Evolutionary conservation across 2,329 filamentous ascomycete species (phyloP).

Genomic region (Eutypella sp.): DNA sequence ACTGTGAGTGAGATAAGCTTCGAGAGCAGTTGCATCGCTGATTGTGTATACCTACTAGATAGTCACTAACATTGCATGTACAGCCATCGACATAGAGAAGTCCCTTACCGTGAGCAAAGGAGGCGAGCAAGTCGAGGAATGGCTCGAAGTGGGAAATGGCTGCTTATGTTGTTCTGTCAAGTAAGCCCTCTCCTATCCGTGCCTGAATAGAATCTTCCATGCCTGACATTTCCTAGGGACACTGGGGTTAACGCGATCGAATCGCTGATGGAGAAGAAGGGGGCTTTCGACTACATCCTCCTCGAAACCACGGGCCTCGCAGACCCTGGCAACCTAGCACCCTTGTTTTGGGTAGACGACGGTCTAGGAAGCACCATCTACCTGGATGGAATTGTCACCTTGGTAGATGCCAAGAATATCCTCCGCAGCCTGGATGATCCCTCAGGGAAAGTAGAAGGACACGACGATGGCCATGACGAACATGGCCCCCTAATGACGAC

Average conservation of each 20-base stretch:
- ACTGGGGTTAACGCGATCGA: slow-evolving; percentile 92
- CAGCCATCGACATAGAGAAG: slow-evolving; percentile 91
- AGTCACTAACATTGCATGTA: background rate
- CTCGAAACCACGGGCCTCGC: slow-evolving; percentile 94
- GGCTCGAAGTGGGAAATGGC: slow-evolving; percentile 93
- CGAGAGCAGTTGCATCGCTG: slow-evolving; percentile 3
- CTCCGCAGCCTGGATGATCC: slow-evolving; percentile 74
- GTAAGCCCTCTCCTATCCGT: slow-evolving; percentile 35
- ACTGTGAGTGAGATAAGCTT: slow-evolving; percentile 52
- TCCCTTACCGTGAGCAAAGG: slow-evolving; percentile 86
- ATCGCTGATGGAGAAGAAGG: slow-evolving; percentile 88
- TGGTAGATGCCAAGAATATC: slow-evolving; percentile 94
- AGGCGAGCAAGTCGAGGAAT: slow-evolving; percentile 80
- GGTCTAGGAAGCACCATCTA: slow-evolving; percentile 93
- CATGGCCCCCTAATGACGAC: slow-evolving; percentile 75
- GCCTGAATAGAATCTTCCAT: background rate
- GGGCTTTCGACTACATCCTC: slow-evolving; percentile 94
- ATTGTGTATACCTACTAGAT: too few relatives aligned
- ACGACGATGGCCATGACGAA: slow-evolving; percentile 44
- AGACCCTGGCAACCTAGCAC: slow-evolving; percentile 91
- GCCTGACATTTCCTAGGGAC: slow-evolving; percentile 53
- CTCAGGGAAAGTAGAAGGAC: slow-evolving; percentile 45
- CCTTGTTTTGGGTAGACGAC: slow-evolving; percentile 96
- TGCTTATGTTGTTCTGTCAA: slow-evolving; percentile 98
- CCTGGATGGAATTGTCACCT: slow-evolving; percentile 90